These are phyloP conservation scores for Begonia fuchsioides DNA, from an alignment of 306 rosid genomes.

Conservation along the genomic window DNA sequence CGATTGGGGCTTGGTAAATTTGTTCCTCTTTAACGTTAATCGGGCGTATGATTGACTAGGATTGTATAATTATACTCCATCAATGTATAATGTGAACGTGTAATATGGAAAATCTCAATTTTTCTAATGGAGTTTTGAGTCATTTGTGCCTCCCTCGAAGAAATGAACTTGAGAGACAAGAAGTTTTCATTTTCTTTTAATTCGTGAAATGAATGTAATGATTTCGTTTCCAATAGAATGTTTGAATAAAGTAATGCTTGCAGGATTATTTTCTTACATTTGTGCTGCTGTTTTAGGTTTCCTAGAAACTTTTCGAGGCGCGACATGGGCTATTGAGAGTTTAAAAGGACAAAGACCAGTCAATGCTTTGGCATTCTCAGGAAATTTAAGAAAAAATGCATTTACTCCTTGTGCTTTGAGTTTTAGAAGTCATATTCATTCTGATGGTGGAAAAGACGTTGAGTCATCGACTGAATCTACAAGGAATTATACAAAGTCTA, in stretches of 20 bases:
- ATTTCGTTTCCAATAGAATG: not conserved
- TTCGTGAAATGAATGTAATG: not conserved
- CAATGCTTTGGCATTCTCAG: not conserved
- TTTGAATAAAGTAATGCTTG: not conserved
- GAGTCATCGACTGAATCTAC: slow-evolving; percentile 16
- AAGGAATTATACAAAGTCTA: slow-evolving; percentile 12
- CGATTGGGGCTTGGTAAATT: too few relatives aligned
- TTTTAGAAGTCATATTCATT: slow-evolving; percentile 14
- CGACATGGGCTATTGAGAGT: not conserved
- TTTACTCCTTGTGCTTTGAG: slow-evolving; percentile 11
- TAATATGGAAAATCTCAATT: too few relatives aligned
- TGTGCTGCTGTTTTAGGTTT: slow-evolving; percentile 1
- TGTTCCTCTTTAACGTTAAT: too few relatives aligned
- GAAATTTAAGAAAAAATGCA: slow-evolving; percentile 8
- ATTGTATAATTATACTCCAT: too few relatives aligned
- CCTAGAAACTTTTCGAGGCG: slow-evolving; percentile 4
- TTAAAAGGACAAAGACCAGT: slow-evolving; percentile 1
- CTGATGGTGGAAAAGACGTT: slow-evolving; percentile 16
- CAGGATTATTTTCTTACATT: not conserved
- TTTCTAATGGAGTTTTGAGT: not conserved
- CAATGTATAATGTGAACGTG: too few relatives aligned
- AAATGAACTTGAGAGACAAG: not conserved
- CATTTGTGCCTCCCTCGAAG: not conserved
- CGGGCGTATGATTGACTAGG: too few relatives aligned
- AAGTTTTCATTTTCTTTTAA: not conserved